Evolutionary conservation across 805 yeast genomes (phyloP), one percentile per base, ranked within the genome.

Genomic region (Kodamaea kakaduensis): DNA sequence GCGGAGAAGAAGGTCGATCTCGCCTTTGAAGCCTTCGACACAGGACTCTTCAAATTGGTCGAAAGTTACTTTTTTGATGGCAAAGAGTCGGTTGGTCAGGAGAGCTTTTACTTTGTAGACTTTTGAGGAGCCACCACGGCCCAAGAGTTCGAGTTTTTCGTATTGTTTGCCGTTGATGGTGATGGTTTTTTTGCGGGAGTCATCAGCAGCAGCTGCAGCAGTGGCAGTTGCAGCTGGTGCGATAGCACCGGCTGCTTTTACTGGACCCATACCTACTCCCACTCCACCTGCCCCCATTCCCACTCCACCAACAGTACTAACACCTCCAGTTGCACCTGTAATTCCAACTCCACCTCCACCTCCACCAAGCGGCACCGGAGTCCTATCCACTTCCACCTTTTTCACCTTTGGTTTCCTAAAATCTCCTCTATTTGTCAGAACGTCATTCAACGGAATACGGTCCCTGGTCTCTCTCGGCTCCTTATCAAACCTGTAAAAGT

Each of bases 61-160:
- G 54, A 85, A 80, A 2, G 77, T 66, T 2, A 89, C 96, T 44
- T 81, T 75, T 51, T 89, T 89, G 24, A 90, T 65, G 0, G 97
- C 97, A 55, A 73, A 85, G 1, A 75, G 59, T 45, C 73, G 76
- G 41, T 77, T 77, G 31, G 70, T 71, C 4, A 46, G 45, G n/a
- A 50, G 43, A 0, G 75, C 64, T 46, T 74, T 81, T 1, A 82
- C 93, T 54, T 81, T 84, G 64, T 81, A 89, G 14, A 89, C 97
- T 52, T 83, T 86, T 0, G 96, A 88, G 0, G 96, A 75, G 0
- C 97, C 97, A 17, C 97, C 97, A 55, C 84, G 75, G 4, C 97
- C 97, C 13, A 89, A 56, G 9, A 84, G 64, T 50, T 87, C 96
- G 17, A 84, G 60, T 38, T 81, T 73, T 48, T 82, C 89, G 52